Evolutionary conservation across 2,329 filamentous ascomycete species (phyloP).

Genomic region (Trichophyton schoenleinii): DNA sequence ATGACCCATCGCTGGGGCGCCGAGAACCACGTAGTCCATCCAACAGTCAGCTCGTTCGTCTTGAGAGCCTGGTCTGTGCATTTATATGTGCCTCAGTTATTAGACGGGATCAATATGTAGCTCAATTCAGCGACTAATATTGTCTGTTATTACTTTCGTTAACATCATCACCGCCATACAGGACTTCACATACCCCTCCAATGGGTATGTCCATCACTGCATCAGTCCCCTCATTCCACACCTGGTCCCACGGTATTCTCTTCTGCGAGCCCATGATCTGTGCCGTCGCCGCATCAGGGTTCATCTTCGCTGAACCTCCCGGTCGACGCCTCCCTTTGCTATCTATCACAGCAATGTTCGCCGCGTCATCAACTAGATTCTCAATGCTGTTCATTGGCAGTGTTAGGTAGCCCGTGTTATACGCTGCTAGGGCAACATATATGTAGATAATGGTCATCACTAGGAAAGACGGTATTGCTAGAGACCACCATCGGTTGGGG

Average conservation of each 20-base stretch:
- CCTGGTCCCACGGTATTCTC: constrained; percentile 57
- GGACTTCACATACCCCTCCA: constrained; percentile 83
- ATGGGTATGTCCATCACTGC: constrained; percentile 95
- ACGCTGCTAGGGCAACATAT: constrained; percentile 79
- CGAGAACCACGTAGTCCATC: no score
- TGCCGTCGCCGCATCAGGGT: constrained; percentile 29
- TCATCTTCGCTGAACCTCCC: constrained; percentile 32
- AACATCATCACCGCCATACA: constrained; percentile 55
- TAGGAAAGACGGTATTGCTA: constrained; percentile 80
- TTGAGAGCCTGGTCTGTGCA: background rate
- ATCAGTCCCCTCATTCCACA: constrained; percentile 91
- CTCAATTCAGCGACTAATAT: background rate
- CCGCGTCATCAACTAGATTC: constrained; percentile 83
- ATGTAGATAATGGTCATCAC: constrained; percentile 85
- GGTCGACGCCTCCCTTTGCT: constrained; percentile 47
- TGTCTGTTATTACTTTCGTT: background rate
- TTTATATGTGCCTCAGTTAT: background rate
- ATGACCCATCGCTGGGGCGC: no score
- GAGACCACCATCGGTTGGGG: constrained; percentile 92
- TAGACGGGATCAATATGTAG: no score
- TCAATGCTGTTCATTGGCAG: constrained; percentile 67
- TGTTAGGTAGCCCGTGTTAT: constrained; percentile 83
- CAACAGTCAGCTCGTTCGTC: no score
- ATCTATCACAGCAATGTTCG: constrained; percentile 73
- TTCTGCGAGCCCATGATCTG: constrained; percentile 33